Evolutionary conservation across 2,329 filamentous ascomycete species (phyloP), one percentile per base, ranked within the genome.

Genomic region (Colletotrichum viniferum): DNA sequence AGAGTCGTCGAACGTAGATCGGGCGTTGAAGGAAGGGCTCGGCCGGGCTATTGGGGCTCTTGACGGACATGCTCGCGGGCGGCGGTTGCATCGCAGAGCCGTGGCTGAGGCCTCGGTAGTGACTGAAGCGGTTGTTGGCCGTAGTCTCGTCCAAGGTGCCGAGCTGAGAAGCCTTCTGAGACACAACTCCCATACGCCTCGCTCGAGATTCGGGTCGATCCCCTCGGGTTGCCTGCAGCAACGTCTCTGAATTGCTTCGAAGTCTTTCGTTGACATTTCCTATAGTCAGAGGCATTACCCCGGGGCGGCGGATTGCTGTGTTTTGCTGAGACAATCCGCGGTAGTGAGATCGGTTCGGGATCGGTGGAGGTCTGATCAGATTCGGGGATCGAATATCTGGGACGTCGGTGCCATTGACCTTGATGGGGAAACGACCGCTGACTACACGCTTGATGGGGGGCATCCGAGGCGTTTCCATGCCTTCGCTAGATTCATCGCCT

Each of bases 271-370:
- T 94, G 32, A 90, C 87, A 77, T 90, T 96, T 21, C 92, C 92
- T 70, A 94, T 92, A 4, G 93, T 92, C 60, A 92, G 80, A 10
- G 90, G 95, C 84, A 94, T 92, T n/a, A 95, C 90, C 3, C 92
- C 92, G 1, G 95, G 94, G 72, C 93, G 89, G 71, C 94, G 91
- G 61, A 92, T 86, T 7, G 90, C 86, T 3, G 89, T 86, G 78
- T 89, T 94, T 77, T 94, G 92, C 78, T 94, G 92, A 4, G 93
- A 95, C 5, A 93, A 86, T 2, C 92, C 92, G 34, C 96, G 92
- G 78, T 95, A 95, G 82, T 98, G 96, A 4, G 95, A 97, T 76
- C 94, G 91, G 6, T 91, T 91, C 0, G 95, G 95, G 75, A 98
- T 94, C 1, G 94, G 94, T 4, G 96, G 95, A 32, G 94, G 89